These are phyloP conservation scores for Coemansia erecta DNA, from an alignment of 192 early-diverging fungal species.

Conservation along the genomic window DNA sequence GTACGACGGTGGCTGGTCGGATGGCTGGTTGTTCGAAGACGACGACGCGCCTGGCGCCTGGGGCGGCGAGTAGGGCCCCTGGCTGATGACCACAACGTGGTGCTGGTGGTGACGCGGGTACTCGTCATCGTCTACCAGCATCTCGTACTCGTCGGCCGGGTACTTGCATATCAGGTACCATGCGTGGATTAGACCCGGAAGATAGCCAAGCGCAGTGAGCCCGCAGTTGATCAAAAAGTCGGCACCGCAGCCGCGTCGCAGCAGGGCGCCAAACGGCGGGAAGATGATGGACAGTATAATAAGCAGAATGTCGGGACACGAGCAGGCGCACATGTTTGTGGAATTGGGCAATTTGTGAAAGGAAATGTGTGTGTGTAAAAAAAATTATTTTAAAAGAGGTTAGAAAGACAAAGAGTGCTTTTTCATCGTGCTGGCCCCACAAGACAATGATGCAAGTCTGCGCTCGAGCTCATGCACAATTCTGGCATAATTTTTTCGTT, in stretches of 20 bases:
- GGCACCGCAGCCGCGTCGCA: constrained; percentile 60
- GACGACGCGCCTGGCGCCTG: constrained; percentile 6
- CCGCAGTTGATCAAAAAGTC: constrained; percentile 73
- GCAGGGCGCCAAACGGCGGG: constrained; percentile 64
- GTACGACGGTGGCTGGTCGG: constrained; percentile 3
- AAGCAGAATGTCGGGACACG: constrained; percentile 46
- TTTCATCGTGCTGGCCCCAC: too few relatives aligned
- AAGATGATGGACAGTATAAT: constrained; percentile 54
- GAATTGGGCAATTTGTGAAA: constrained; percentile 4
- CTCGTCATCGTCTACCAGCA: constrained; percentile 48
- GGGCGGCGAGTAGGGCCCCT: constrained; percentile 4
- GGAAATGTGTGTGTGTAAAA: not conserved
- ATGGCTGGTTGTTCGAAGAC: constrained; percentile 7
- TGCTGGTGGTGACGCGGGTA: constrained; percentile 25
- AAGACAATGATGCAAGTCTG: too few relatives aligned
- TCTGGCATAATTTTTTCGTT: not conserved
- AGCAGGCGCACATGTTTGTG: constrained; percentile 34
- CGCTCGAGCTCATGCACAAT: not conserved
- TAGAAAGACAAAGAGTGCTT: too few relatives aligned
- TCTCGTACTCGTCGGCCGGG: constrained; percentile 47
- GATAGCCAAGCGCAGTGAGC: constrained; percentile 67
- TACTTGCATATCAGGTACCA: constrained; percentile 66
- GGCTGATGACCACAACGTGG: constrained; percentile 38
- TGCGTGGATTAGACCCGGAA: constrained; percentile 71
- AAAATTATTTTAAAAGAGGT: not conserved